phyloP scores from a whole-genome alignment of 495 filamentous ascomycete genomes.

The Geopyxis carbonaria region DNA sequence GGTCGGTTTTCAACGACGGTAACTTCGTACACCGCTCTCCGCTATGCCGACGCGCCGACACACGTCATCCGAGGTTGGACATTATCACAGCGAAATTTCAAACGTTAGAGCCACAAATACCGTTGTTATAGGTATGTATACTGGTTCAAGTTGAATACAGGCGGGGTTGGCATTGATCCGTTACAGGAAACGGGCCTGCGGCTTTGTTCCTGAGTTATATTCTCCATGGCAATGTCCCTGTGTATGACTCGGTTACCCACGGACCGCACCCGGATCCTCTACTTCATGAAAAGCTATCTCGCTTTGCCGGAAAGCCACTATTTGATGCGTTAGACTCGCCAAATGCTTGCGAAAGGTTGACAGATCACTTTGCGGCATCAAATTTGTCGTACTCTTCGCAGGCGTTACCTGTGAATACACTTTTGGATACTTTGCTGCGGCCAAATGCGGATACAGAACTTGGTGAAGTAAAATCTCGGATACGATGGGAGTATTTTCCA shows the following conservation, averaged over 20 bases:
- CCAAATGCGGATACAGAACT: slow-evolving; percentile 46
- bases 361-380: slow-evolving; percentile 44
- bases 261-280: slow-evolving; percentile 43
- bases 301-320: slow-evolving; percentile 30
- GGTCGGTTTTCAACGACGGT: no score
- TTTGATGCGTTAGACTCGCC: slow-evolving; percentile 25
- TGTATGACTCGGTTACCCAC: slow-evolving; percentile 34
- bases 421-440: slow-evolving; percentile 48
- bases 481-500: slow-evolving; percentile 40
- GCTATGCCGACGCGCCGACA: slow-evolving; percentile 9
- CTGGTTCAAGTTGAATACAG: slow-evolving; percentile 2
- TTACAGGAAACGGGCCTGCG: slow-evolving; percentile 43
- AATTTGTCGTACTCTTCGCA: slow-evolving; percentile 47
- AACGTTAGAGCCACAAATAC: slow-evolving; percentile 18
- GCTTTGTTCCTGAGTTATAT: slow-evolving; percentile 52
- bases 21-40: no score
- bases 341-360: slow-evolving; percentile 29
- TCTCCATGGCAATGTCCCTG: slow-evolving; percentile 47
- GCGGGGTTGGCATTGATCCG: neutral
- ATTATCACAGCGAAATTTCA: slow-evolving; percentile 8
- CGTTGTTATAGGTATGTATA: slow-evolving; percentile 19
- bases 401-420: slow-evolving; percentile 45
- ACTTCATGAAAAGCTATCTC: slow-evolving; percentile 38
- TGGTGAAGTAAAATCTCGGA: slow-evolving; percentile 31
- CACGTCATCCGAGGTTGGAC: slow-evolving; percentile 16